Conservation (phyloP, 257 asterid genomes). For the Nicotiana attenuata region DNA sequence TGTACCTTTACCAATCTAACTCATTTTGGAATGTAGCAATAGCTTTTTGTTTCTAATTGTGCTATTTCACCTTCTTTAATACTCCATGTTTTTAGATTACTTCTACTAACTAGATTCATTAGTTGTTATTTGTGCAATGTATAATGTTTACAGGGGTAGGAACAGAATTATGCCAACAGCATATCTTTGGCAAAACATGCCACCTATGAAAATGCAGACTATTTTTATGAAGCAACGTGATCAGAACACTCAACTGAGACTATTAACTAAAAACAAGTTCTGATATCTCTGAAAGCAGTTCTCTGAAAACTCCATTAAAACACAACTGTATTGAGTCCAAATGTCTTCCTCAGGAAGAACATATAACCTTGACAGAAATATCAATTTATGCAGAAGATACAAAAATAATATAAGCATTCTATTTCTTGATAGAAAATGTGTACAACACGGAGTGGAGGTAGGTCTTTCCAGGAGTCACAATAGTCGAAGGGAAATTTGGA, state of each 20-base stretch:
- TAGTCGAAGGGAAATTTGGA: conserved; percentile 58
- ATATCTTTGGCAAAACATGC: neutral
- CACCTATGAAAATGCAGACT: neutral
- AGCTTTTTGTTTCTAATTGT: neutral
- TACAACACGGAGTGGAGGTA: conserved; percentile 47
- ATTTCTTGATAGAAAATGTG: conserved; percentile 31
- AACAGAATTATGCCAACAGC: neutral
- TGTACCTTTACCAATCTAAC: neutral
- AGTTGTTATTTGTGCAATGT: too few relatives aligned
- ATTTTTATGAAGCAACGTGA: neutral
- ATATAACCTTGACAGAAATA: neutral
- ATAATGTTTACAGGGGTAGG: neutral
- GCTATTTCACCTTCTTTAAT: neutral
- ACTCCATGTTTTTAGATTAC: too few relatives aligned
- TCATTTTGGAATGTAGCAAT: neutral
- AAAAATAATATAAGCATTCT: neutral
- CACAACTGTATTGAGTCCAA: neutral
- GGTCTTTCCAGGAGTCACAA: conserved; percentile 42
- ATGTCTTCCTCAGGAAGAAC: neutral
- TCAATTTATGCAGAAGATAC: neutral
- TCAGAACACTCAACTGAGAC: neutral
- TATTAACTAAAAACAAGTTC: neutral
- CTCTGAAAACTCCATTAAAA: neutral
- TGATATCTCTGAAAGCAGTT: neutral
- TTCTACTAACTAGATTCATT: too few relatives aligned